Percentiles rank a stretch among this genome's conserved stretches.
Conservation (phyloP, 192 early-diverging fungal species). For the Chytriomyces hyalinus region DNA sequence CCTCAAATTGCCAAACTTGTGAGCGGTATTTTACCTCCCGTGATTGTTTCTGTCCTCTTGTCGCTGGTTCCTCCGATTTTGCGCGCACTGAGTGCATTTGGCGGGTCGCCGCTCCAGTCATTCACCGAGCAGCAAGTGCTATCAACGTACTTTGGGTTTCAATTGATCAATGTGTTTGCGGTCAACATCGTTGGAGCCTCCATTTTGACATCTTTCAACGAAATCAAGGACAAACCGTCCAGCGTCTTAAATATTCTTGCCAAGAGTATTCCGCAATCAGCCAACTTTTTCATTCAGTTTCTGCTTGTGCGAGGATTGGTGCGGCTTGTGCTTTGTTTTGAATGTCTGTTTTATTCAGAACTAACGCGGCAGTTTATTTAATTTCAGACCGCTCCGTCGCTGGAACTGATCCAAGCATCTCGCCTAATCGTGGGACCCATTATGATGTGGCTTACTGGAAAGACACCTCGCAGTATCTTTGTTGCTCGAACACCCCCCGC, state of each 20-base stretch:
- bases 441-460: slow-evolving; percentile 63
- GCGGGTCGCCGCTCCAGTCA: slow-evolving; percentile 63
- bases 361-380: neutral
- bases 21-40: slow-evolving; percentile 78
- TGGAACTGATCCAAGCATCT: slow-evolving; percentile 71
- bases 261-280: slow-evolving; percentile 71
- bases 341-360: neutral
- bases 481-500: slow-evolving; percentile 54
- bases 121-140: slow-evolving; percentile 67
- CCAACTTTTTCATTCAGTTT: slow-evolving; percentile 86
- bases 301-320: slow-evolving; percentile 74
- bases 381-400: slow-evolving; percentile 58
- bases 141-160: slow-evolving; percentile 66
- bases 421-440: slow-evolving; percentile 67
- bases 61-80: slow-evolving; percentile 70
- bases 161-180: slow-evolving; percentile 79
- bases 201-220: slow-evolving; percentile 55
- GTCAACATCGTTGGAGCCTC: slow-evolving; percentile 77
- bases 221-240: slow-evolving; percentile 62
- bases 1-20: slow-evolving; percentile 60
- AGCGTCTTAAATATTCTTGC: slow-evolving; percentile 56
- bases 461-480: slow-evolving; percentile 74
- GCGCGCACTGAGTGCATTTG: slow-evolving; percentile 60
- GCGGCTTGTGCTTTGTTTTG: neutral
- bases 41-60: slow-evolving; percentile 74